Evolutionary conservation across 2,329 filamentous ascomycete species (phyloP).

Genomic region (Aspergillus tamarii): DNA sequence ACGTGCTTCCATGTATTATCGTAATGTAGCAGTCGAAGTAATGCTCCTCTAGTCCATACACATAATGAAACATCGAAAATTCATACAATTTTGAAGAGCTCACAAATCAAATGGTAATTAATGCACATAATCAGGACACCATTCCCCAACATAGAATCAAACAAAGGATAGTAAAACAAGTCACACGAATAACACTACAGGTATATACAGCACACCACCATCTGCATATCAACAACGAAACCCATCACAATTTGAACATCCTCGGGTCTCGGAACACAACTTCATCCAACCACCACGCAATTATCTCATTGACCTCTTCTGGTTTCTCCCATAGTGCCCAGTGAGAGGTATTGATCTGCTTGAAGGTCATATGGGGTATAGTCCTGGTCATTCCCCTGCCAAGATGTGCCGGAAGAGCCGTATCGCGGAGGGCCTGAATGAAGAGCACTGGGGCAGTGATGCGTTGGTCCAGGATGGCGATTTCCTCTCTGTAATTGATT

Average conservation of each 20-base stretch:
- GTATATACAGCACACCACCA: background rate
- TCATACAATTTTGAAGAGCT: background rate
- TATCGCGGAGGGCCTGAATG: conserved; percentile 71
- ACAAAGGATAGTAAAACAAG: background rate
- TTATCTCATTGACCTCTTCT: conserved; percentile 68
- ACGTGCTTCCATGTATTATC: conserved; percentile 13
- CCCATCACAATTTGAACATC: conserved; percentile 17
- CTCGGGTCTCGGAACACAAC: conserved; percentile 50
- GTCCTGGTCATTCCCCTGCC: conserved; percentile 69
- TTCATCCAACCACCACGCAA: conserved; percentile 68
- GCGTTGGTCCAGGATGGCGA: conserved; percentile 39
- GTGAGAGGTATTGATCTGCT: conserved; percentile 71
- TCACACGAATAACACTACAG: background rate
- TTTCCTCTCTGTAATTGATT: conserved; percentile 78
- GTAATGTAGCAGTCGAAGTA: background rate
- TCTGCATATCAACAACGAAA: background rate
- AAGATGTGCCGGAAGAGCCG: conserved; percentile 72
- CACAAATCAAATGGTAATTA: background rate
- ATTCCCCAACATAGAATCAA: background rate
- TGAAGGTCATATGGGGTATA: conserved; percentile 66
- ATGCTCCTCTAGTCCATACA: background rate
- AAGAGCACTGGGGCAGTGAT: conserved; percentile 71
- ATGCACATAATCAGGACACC: background rate
- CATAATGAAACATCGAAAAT: background rate
- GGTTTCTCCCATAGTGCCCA: conserved; percentile 81